Percentiles rank a stretch among this genome's conserved stretches.
These are phyloP conservation scores for Cephaloascus fragrans DNA, from an alignment of 805 yeast species.

Conservation along the genomic window DNA sequence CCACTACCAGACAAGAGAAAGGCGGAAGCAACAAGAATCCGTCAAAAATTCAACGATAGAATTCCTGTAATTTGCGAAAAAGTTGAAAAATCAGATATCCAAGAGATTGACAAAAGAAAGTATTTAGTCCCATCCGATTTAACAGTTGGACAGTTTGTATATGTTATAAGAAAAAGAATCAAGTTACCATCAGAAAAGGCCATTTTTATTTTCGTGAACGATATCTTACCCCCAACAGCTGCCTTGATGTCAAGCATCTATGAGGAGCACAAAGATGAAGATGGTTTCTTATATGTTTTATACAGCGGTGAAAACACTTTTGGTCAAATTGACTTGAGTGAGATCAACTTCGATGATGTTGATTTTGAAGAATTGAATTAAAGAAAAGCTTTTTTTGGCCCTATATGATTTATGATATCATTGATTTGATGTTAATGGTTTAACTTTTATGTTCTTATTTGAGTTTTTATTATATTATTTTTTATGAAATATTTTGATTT, in stretches of 20 bases:
- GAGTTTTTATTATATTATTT: too few species aligned
- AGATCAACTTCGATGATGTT: conserved; percentile 3
- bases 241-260: conserved; percentile 92
- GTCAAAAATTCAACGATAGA: conserved; percentile 81
- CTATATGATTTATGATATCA: neutral
- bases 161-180: conserved; percentile 93
- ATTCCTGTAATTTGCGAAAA: conserved; percentile 97
- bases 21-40: conserved; percentile 88
- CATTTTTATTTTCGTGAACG: conserved; percentile 93
- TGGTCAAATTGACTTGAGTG: conserved; percentile 40
- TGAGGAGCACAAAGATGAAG: conserved; percentile 96
- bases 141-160: conserved; percentile 96
- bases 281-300: conserved; percentile 91
- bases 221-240: conserved; percentile 95
- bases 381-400: neutral
- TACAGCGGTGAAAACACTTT: conserved; percentile 98
- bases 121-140: conserved; percentile 93
- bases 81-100: conserved; percentile 93
- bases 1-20: conserved; percentile 65
- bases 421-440: neutral
- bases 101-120: conserved; percentile 94
- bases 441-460: too few species aligned
- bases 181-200: conserved; percentile 96
- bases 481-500: neutral
- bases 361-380: neutral